Conservation (phyloP, 352 stramenopile genomes). For the Phytopythium chamaehyphon region DNA sequence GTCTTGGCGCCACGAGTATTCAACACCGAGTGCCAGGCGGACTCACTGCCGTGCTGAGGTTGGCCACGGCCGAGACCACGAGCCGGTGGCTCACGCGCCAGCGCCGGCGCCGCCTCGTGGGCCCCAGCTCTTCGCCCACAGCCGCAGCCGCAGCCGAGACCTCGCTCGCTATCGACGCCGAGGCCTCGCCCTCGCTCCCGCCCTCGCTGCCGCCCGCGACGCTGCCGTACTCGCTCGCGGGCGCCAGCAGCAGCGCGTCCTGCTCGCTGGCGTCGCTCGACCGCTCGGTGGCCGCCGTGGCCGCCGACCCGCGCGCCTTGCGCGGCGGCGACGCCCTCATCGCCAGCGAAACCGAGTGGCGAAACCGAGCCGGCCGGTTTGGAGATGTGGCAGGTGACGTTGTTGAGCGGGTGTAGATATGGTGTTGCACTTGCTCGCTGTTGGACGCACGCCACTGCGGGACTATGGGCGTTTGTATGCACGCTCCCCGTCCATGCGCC, state of each 20-base stretch:
- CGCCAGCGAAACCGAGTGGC: no score
- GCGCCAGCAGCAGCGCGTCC: constrained; percentile 1
- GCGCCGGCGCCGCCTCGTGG: neutral
- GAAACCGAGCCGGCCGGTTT: no score
- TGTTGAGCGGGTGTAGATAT: no score
- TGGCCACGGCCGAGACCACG: constrained; percentile 71
- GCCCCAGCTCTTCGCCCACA: no score
- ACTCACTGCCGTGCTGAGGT: constrained; percentile 74
- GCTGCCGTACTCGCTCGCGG: constrained; percentile 41
- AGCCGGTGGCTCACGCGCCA: constrained; percentile 35
- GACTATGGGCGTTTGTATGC: no score
- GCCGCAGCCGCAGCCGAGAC: no score
- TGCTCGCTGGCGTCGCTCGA: constrained; percentile 1
- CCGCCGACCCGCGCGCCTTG: neutral
- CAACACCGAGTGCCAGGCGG: constrained; percentile 1
- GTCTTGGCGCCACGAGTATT: no score
- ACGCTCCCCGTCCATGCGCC: no score
- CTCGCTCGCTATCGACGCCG: neutral
- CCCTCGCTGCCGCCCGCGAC: neutral
- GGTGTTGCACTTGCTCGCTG: no score
- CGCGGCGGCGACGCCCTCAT: no score
- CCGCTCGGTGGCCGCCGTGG: constrained; percentile 2
- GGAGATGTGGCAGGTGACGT: no score
- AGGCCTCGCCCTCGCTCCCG: neutral
- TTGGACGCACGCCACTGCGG: no score